phyloP scores from a whole-genome alignment of 805 yeast species.

The Blastobotrys terrestris region DNA sequence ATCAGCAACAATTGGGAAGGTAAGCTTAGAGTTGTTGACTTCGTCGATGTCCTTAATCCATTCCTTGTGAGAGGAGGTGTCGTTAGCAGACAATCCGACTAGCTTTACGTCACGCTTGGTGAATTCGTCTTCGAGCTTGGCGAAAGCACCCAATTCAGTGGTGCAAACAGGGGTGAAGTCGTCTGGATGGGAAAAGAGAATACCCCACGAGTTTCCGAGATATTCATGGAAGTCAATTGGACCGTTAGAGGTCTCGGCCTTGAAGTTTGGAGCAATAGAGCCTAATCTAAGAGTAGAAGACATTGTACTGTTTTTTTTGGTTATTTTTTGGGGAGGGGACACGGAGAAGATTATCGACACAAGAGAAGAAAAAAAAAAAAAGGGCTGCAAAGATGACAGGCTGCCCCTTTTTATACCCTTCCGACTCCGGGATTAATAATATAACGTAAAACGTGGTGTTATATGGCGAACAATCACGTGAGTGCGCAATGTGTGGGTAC shows the following conservation, averaged over 20 bases:
- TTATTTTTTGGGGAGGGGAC: background rate
- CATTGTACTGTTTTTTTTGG: slow-evolving; percentile 12
- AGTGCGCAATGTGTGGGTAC: slow-evolving; percentile 2
- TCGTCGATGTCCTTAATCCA: slow-evolving; percentile 96
- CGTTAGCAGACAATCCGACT: slow-evolving; percentile 87
- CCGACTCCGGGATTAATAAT: background rate
- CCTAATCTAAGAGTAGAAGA: slow-evolving; percentile 58
- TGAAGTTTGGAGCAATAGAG: slow-evolving; percentile 83
- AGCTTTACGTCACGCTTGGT: slow-evolving; percentile 81
- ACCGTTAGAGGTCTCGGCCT: slow-evolving; percentile 78
- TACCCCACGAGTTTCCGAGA: slow-evolving; percentile 81
- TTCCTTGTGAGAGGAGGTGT: slow-evolving; percentile 70
- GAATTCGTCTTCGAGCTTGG: slow-evolving; percentile 86
- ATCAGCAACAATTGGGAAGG: slow-evolving; percentile 90
- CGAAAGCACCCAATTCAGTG: slow-evolving; percentile 93
- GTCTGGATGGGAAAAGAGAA: slow-evolving; percentile 90
- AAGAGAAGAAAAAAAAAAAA: background rate
- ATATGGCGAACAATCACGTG: slow-evolving; percentile 1
- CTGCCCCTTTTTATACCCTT: background rate
- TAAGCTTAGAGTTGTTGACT: slow-evolving; percentile 65
- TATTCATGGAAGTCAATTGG: slow-evolving; percentile 80
- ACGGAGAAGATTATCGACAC: no score
- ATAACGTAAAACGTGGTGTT: background rate
- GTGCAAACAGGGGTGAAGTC: slow-evolving; percentile 98
- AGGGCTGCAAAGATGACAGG: background rate